Base-by-base conservation (phyloP, 306 rosid genomes). In the Rosa multiflora region DNA sequence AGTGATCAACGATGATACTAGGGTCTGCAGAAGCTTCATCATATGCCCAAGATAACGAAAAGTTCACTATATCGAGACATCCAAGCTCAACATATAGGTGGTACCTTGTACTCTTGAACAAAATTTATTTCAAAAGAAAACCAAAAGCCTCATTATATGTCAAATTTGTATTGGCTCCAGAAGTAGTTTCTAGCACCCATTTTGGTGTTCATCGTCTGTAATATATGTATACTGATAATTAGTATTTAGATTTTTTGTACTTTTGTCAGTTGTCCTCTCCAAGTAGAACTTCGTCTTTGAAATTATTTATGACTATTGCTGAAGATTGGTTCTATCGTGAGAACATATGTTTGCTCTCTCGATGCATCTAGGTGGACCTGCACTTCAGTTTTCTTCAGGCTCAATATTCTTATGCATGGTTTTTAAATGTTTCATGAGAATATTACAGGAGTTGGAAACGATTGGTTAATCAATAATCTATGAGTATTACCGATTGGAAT, bases 1-100 rank as follows among this genome's bases (percentile, higher is more conserved):
- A 72, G 79, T 4, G 88, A 90, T 59, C 85, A 80, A 77, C 79
- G 86, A 73, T 89, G 88, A 89, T 78, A 37, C 48, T 42, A 64
- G 52, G 62, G 81, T 79, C 76, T 77, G 75, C n/a, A 77, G 83
- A 84, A 85, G 67, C 74, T 56, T 78, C 56, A 21, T 84, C 61
- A n/a, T 66, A 32, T 71, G 66, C 26, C 10, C 67, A 72, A 49
- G 21, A 8, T 52, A 55, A 29, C 68, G 75, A 43, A 32, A 26
- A 77, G n/a, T 4, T 64, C 17, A 7, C 40, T n/a, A 17, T 10
- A 13, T 21, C 10, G 10, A 10, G 64, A 35, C 43, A 52, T 53
- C 39, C 7, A 21, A 67, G 63, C 81, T 61, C 55, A 56, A 63
- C 29, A 64, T 53, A 66, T 77, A 63, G 76, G 76, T 47, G 80